Percentiles rank a stretch among this genome's conserved stretches.
Evolutionary conservation across 179 eudicot genomes (phyloP).

Genomic region (Gypsophila paniculata): DNA sequence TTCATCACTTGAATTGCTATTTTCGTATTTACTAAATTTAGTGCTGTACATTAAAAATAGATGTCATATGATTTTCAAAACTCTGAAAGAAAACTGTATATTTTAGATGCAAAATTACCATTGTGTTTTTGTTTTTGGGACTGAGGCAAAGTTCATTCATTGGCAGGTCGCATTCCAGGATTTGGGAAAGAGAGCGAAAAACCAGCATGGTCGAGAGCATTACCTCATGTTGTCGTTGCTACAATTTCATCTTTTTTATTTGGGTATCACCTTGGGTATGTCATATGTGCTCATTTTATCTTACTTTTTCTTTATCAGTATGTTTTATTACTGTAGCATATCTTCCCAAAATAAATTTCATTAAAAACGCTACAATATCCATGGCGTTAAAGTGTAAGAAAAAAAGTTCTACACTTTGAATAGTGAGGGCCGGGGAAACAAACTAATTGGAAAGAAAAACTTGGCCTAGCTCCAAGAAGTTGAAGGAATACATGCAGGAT

Average conservation of each 20-base stretch:
- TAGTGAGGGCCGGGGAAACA: not conserved
- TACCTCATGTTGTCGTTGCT: conserved; percentile 80
- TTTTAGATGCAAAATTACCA: not conserved
- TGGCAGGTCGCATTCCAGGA: conserved; percentile 43
- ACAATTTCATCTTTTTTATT: conserved; percentile 65
- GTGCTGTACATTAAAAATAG: no score
- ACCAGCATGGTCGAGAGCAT: conserved; percentile 66
- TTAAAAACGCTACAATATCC: not conserved
- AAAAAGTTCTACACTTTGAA: not conserved
- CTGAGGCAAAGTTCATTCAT: not conserved
- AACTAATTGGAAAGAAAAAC: no score
- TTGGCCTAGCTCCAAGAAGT: no score
- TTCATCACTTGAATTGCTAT: no score
- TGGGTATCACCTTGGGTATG: conserved; percentile 94
- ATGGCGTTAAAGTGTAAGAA: not conserved
- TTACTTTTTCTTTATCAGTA: not conserved
- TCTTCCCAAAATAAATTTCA: not conserved
- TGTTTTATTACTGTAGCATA: not conserved
- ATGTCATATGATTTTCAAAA: no score
- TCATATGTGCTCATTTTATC: not conserved
- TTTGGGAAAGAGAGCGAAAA: conserved; percentile 48
- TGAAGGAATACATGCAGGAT: no score
- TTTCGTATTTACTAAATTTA: no score
- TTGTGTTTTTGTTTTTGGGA: not conserved
- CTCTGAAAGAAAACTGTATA: not conserved